These are phyloP conservation scores for Cardiospermum halicacabum DNA, from an alignment of 345 rosid species.

Conservation along the genomic window DNA sequence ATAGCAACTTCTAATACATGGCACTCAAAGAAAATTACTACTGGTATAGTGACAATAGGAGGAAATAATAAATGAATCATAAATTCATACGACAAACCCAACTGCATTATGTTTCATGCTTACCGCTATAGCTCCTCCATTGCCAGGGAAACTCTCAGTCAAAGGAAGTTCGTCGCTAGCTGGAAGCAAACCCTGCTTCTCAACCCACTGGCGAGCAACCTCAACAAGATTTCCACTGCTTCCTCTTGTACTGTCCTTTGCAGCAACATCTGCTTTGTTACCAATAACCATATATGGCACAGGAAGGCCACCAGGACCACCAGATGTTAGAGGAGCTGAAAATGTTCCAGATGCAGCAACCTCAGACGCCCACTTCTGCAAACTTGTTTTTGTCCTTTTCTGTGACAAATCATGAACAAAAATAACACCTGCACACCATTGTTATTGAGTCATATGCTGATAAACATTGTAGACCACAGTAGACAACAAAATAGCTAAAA, in stretches of 20 bases:
- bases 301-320: conserved; percentile 98
- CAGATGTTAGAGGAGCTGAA: conserved; percentile 89
- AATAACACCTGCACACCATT: conserved; percentile 73
- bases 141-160: conserved; percentile 91
- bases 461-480: conserved; percentile 7
- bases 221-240: conserved; percentile 99
- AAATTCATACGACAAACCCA: not conserved
- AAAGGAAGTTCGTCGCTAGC: conserved; percentile 92
- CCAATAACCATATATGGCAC: conserved; percentile 90
- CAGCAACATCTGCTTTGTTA: conserved; percentile 94
- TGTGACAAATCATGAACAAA: conserved; percentile 98
- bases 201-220: conserved; percentile 98
- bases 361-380: conserved; percentile 96
- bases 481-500: not conserved
- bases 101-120: conserved; percentile 19
- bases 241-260: conserved; percentile 87
- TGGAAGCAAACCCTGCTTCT: conserved; percentile 97
- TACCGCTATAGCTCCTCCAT: conserved; percentile 77
- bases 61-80: not conserved
- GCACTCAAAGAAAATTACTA: not conserved
- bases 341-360: conserved; percentile 82
- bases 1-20: not conserved
- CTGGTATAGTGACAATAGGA: not conserved
- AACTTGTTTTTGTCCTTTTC: conserved; percentile 90
- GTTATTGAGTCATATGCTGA: conserved; percentile 3